Conservation (phyloP, 257 asterid genomes). For the Paraleonurus japonicus region DNA sequence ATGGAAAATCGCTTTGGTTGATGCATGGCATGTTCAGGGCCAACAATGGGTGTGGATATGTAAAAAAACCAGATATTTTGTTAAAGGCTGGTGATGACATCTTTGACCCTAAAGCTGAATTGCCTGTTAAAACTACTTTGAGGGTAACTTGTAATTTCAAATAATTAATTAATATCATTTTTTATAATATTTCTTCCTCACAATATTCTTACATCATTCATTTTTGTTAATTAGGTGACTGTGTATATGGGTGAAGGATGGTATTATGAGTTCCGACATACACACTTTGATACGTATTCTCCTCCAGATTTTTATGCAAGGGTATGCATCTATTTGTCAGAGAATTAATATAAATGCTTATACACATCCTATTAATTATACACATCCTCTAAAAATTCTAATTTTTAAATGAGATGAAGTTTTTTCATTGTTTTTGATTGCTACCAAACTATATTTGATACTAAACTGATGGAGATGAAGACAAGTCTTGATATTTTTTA, state of each 20-base stretch:
- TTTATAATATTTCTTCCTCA: not conserved
- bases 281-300: constrained; percentile 43
- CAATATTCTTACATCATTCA: not conserved
- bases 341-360: no score
- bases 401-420: no score
- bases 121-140: constrained; percentile 37
- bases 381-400: no score
- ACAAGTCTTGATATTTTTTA: no score
- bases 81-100: constrained; percentile 25
- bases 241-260: constrained; percentile 57
- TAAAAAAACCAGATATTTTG: constrained; percentile 41
- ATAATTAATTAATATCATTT: no score
- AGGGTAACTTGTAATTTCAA: constrained; percentile 38
- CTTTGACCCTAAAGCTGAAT: constrained; percentile 33
- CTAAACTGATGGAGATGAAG: no score
- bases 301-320: constrained; percentile 52
- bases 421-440: no score
- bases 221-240: constrained; percentile 32
- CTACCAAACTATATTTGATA: not conserved
- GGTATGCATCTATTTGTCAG: constrained; percentile 26
- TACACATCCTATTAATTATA: no score
- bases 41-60: constrained; percentile 51
- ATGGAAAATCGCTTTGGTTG: constrained; percentile 46
- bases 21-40: constrained; percentile 54
- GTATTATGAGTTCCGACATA: constrained; percentile 43